Percentiles rank a stretch among this genome's conserved stretches.
phyloP scores from a whole-genome alignment of 768 basidiomycete genomes.

The Gloeostereum incarnatum region DNA sequence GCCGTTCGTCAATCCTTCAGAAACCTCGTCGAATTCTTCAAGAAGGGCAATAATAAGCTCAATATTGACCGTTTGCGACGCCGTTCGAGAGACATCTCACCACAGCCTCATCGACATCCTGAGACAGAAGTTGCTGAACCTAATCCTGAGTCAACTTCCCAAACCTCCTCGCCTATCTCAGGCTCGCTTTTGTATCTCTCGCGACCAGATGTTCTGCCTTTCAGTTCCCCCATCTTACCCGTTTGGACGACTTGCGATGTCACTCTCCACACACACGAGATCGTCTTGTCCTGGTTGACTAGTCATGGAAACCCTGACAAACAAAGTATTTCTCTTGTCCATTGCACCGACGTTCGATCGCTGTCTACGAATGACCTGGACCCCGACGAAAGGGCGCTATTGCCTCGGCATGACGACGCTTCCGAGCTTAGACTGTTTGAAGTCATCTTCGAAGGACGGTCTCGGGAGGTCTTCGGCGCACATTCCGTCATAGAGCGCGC shows the following conservation, averaged over 20 bases:
- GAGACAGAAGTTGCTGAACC: conserved; percentile 4
- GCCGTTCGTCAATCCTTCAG: conserved; percentile 56
- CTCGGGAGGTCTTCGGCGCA: conserved; percentile 53
- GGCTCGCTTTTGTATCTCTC: conserved; percentile 45
- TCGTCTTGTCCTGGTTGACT: conserved; percentile 41
- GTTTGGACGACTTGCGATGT: conserved; percentile 42
- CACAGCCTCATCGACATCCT: not conserved
- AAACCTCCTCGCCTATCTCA: conserved; percentile 10
- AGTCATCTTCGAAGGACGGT: conserved; percentile 44
- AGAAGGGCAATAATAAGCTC: conserved; percentile 27
- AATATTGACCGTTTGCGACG: conserved; percentile 4
- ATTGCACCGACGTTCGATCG: conserved; percentile 60
- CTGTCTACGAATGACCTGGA: conserved; percentile 31
- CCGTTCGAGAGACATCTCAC: conserved; percentile 1
- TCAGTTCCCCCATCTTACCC: conserved; percentile 18
- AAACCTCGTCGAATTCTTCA: conserved; percentile 55
- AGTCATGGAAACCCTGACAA: conserved; percentile 21
- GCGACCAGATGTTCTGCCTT: conserved; percentile 12
- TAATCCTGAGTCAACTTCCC: conserved; percentile 11
- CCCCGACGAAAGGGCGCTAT: conserved; percentile 29
- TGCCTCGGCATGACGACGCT: conserved; percentile 24
- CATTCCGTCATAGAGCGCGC: conserved; percentile 54
- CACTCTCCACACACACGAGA: conserved; percentile 19
- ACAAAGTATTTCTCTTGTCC: conserved; percentile 36
- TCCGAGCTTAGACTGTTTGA: conserved; percentile 52